Base-by-base conservation (phyloP, 805 yeast species). In the Millerozyma miso region DNA sequence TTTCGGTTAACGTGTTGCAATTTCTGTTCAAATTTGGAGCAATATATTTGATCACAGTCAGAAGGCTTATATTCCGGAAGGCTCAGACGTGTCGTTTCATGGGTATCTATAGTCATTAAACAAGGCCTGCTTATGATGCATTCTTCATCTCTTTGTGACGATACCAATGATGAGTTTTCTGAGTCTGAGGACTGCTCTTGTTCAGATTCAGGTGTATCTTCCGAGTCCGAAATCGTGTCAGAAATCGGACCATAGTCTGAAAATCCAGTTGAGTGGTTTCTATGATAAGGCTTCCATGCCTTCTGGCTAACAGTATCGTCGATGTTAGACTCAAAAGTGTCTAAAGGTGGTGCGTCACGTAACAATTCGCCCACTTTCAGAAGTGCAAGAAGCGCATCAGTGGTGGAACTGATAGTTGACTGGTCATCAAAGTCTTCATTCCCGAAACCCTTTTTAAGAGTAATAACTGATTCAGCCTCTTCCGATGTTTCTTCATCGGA, bases 151-250 rank as follows among this genome's bases (percentile, higher is more conserved):
- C 29, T 23, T n/a, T 43, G 45, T 23, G 41, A 37, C 12, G 23
- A 19, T 16, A 45, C 42, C 12, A 35, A 43, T 1, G 56, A 55
- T 23, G 51, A 35, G 50, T 58, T 58, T 20, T 56, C 57, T 14
- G 50, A 45, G 38, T 43, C 53, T 12, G 46, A 42, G 6, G 43
- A 31, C 16, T 48, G 52, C 4, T 42, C 51, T 20, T 33, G 54
- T 23, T 46, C 39, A 19, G 35, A 42, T 36, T 41, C 38, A 31
- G 29, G 29, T 23, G 29, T 23, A 7, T 23, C 29, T 10, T 23
- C 29, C 10, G 29, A 23, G 10, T 23, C 29, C 10, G 29, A 23
- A 7, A 23, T 23, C 6, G 29, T 23, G 29, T 23, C 29, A 23
- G 29, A 23, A 23, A 23, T 7, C 29, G 10, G 29, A 7, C 29